phyloP scores from a whole-genome alignment of 2,329 filamentous ascomycete genomes.

The Neospermospora avenae region DNA sequence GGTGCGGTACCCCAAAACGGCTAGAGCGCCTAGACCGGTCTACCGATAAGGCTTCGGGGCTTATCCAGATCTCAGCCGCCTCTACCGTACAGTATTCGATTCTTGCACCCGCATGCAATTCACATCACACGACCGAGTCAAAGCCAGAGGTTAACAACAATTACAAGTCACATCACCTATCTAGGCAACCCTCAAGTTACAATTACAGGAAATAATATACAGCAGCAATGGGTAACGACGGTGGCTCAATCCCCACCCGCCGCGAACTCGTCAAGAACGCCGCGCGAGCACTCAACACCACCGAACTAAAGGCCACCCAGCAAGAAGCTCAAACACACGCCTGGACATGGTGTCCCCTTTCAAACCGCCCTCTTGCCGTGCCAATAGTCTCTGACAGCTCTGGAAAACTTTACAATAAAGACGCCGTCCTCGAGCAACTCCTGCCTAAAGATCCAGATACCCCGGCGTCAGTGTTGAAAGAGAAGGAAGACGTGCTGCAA shows the following conservation, averaged over 20 bases:
- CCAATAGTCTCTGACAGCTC: constrained; percentile 77
- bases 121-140: background rate
- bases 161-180: background rate
- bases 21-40: background rate
- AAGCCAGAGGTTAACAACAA: background rate
- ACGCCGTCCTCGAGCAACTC: constrained; percentile 72
- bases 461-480: constrained; percentile 39
- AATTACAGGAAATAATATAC: background rate
- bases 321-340: constrained; percentile 81
- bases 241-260: constrained; percentile 91
- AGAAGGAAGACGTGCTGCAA: constrained; percentile 59
- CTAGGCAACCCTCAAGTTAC: background rate
- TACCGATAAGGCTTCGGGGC: constrained; percentile 12
- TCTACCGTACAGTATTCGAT: background rate
- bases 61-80: constrained; percentile 8
- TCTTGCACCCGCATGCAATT: background rate
- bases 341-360: constrained; percentile 88
- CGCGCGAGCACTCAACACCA: constrained; percentile 74
- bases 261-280: constrained; percentile 95
- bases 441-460: constrained; percentile 50
- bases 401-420: constrained; percentile 92
- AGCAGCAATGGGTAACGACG: constrained; percentile 88
- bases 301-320: constrained; percentile 84
- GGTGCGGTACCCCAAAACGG: background rate
- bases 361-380: constrained; percentile 64